These are phyloP conservation scores for Colletotrichum lindemuthianum DNA, from an alignment of 2,329 filamentous ascomycete species.

Conservation along the genomic window DNA sequence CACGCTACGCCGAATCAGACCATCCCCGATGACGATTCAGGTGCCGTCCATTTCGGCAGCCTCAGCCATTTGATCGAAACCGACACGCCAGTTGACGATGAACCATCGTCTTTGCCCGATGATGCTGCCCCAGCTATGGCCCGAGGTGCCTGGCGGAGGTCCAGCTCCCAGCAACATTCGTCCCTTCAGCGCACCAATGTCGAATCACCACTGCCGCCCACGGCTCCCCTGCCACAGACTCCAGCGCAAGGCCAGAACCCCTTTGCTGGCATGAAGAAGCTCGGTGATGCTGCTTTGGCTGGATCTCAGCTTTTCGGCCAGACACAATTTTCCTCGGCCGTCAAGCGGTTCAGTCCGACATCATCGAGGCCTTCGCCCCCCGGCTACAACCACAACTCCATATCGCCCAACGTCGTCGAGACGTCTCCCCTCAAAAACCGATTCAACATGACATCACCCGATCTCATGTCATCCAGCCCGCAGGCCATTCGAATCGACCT, in stretches of 20 bases:
- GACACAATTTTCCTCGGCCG: constrained; percentile 64
- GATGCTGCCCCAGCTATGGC: constrained; percentile 50
- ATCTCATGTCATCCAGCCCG: constrained; percentile 54
- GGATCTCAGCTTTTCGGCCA: constrained; percentile 65
- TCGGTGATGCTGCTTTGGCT: constrained; percentile 47
- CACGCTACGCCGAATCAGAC: constrained; percentile 43
- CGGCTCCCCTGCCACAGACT: constrained; percentile 55
- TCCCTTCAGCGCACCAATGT: constrained; percentile 33
- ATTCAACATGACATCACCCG: constrained; percentile 56
- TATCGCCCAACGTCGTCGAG: constrained; percentile 57
- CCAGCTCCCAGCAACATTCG: constrained; percentile 46
- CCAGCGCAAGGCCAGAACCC: constrained; percentile 60
- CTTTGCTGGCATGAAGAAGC: constrained; percentile 51
- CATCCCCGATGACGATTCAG: constrained; percentile 59
- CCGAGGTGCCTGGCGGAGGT: constrained; percentile 50
- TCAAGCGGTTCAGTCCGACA: constrained; percentile 63
- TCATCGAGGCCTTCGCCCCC: constrained; percentile 67
- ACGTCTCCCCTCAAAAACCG: constrained; percentile 62
- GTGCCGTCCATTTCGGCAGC: constrained; percentile 58
- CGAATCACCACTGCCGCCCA: constrained; percentile 45
- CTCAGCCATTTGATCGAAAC: constrained; percentile 48
- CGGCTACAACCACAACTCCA: constrained; percentile 52
- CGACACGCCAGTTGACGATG: constrained; percentile 55
- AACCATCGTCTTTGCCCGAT: constrained; percentile 42
- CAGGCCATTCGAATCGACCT: constrained; percentile 37